Evolutionary conservation across 495 filamentous ascomycete genomes (phyloP).

Genomic region (Penicillium daleae): DNA sequence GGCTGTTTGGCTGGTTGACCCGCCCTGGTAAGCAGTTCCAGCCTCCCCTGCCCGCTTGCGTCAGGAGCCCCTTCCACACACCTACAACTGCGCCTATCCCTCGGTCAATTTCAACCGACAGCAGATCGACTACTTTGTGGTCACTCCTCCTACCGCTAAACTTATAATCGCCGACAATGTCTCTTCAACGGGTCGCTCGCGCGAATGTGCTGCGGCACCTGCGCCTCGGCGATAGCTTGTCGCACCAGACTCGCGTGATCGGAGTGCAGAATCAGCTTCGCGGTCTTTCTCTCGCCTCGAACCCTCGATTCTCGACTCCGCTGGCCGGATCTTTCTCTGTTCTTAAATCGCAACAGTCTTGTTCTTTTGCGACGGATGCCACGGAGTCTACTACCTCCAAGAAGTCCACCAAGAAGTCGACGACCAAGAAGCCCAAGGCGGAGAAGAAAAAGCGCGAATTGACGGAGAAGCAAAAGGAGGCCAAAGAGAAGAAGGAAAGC

Average conservation of each 20-base stretch:
- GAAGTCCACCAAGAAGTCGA: constrained; percentile 11
- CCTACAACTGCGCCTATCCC: neutral
- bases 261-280: constrained; percentile 35
- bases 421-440: constrained; percentile 26
- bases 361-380: constrained; percentile 34
- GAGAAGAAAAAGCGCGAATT: constrained; percentile 28
- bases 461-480: constrained; percentile 38
- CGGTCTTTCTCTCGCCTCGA: constrained; percentile 29
- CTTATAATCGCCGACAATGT: constrained; percentile 26
- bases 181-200: constrained; percentile 36
- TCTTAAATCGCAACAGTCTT: constrained; percentile 27
- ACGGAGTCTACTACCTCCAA: constrained; percentile 17
- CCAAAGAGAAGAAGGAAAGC: constrained; percentile 22
- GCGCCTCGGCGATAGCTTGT: constrained; percentile 28
- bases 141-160: neutral
- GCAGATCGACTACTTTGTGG: neutral
- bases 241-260: constrained; percentile 34
- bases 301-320: constrained; percentile 15
- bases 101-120: neutral
- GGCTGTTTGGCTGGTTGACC: constrained; percentile 6
- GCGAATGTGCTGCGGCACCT: constrained; percentile 37
- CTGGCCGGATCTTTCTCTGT: constrained; percentile 13
- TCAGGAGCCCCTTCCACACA: constrained; percentile 31
- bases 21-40: constrained; percentile 10
- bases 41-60: constrained; percentile 32